Conservation (phyloP, 2,329 filamentous ascomycete species). For the Penicillium brevicompactum region DNA sequence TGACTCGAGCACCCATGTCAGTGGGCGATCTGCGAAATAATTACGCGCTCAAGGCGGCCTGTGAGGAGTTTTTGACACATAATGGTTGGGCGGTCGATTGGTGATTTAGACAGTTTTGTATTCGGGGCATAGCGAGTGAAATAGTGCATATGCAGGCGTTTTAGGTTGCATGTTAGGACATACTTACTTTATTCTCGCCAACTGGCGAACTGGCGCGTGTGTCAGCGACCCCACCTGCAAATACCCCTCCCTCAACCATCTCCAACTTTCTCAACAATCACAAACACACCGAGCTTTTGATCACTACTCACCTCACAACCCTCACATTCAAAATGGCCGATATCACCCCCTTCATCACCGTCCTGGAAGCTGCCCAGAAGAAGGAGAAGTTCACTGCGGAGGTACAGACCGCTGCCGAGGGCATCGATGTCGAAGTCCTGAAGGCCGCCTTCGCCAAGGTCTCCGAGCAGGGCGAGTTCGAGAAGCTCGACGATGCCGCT, state of each 20-base stretch:
- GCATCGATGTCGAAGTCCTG: conserved; percentile 29
- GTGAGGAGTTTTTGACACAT: conserved; percentile 78
- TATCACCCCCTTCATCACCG: conserved; percentile 28
- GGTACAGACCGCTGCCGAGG: conserved; percentile 29
- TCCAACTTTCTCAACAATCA: conserved; percentile 12
- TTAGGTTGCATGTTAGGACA: neutral
- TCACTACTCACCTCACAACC: neutral
- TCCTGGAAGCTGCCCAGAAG: conserved; percentile 30
- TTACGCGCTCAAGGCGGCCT: conserved; percentile 76
- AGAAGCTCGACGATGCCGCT: conserved; percentile 15
- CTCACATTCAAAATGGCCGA: conserved; percentile 29
- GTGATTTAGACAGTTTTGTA: conserved; percentile 47
- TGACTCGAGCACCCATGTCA: conserved; percentile 75
- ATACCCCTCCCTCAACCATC: conserved; percentile 11
- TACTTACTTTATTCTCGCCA: neutral
- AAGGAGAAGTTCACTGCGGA: conserved; percentile 31
- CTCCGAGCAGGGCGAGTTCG: conserved; percentile 17
- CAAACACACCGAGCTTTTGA: neutral
- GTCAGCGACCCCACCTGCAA: conserved; percentile 12
- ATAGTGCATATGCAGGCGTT: neutral
- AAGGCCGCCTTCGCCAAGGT: conserved; percentile 23
- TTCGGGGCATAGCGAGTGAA: conserved; percentile 22
- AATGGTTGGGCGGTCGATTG: conserved; percentile 95
- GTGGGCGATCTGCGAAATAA: conserved; percentile 77
- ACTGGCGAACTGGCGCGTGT: conserved; percentile 17